Base-by-base conservation (phyloP, 2,329 filamentous ascomycete genomes). In the Talaromyces sp. region DNA sequence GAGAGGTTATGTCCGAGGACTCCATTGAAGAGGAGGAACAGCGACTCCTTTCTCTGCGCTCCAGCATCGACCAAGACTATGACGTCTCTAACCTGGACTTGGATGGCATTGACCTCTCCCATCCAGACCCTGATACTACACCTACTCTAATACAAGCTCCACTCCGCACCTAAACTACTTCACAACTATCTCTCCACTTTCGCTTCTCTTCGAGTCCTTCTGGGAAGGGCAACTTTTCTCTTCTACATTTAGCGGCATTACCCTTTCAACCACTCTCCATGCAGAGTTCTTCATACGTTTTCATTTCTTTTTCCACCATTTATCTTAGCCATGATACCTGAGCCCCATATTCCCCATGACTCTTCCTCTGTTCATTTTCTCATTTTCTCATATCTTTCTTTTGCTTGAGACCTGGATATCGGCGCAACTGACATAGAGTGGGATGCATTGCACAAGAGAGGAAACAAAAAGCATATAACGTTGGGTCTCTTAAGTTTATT, bases 351-450 rank as follows among this genome's bases (percentile, higher is more conserved):
- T 40, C 50, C 30, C 44, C 44, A 52, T 39, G 47, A 19, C 40
- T 43, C 24, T 52, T 51, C 54, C 30, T 29, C 48, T 49, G 55
- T 49, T 41, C 40, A 43, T 22, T 51, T 46, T 47, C 24, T 27
- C 24, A 27, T 27, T 27, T 27, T 27, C 24, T 27, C 24, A 27
- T 27, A 27, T 27, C 24, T 27, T 27, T 27, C 24, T 27, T 27
- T 27, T 49, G 22, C 48, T 57, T 49, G 61, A 65, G 56, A 61
- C 44, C 53, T 46, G 22, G 46, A 41, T 33, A 47, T 55, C 54
- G 69, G 69, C 68, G 69, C 67, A 69, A 61, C 61, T 66, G 36
- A 53, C 54, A 70, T 70, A 71, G 68, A 71, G 52, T 65, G 65
- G 40, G 65, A 66, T 69, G 67, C 66, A 70, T 70, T 68, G 62